Percentiles rank a stretch among this genome's conserved stretches.
Evolutionary conservation across 1,139 yeast species (phyloP).

Genomic region (Tardiomyces digboiensis): DNA sequence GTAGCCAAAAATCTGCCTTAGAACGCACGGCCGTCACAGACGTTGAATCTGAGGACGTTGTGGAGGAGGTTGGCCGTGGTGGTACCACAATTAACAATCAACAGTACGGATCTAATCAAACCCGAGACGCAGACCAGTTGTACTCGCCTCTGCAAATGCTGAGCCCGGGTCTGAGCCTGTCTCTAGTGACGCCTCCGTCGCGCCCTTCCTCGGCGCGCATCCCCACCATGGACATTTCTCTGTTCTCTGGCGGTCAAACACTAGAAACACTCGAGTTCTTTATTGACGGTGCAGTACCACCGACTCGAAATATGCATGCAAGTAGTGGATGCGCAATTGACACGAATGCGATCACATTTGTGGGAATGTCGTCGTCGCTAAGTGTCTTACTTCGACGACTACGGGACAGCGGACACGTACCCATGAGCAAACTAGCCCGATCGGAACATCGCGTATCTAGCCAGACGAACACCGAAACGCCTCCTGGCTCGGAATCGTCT

Average conservation of each 20-base stretch:
- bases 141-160: neutral
- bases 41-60: too few species aligned
- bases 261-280: slow-evolving; percentile 1
- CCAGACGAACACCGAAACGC: neutral
- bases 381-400: slow-evolving; percentile 7
- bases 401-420: slow-evolving; percentile 9
- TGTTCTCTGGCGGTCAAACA: neutral
- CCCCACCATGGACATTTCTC: neutral
- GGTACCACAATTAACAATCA: too few species aligned
- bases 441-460: neutral
- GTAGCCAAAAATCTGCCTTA: too few species aligned
- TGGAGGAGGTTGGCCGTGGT: too few species aligned
- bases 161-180: neutral
- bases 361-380: slow-evolving; percentile 10
- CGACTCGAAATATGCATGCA: slow-evolving; percentile 2
- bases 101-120: slow-evolving; percentile 1
- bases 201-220: neutral
- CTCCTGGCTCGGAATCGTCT: neutral
- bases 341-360: slow-evolving; percentile 6
- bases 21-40: too few species aligned
- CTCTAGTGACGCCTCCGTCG: neutral
- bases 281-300: slow-evolving; percentile 2
- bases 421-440: slow-evolving; percentile 1
- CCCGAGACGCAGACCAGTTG: neutral
- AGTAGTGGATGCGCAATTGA: slow-evolving; percentile 3